phyloP scores from a whole-genome alignment of 148 eudicot genomes.

The Vaccinium darrowii region DNA sequence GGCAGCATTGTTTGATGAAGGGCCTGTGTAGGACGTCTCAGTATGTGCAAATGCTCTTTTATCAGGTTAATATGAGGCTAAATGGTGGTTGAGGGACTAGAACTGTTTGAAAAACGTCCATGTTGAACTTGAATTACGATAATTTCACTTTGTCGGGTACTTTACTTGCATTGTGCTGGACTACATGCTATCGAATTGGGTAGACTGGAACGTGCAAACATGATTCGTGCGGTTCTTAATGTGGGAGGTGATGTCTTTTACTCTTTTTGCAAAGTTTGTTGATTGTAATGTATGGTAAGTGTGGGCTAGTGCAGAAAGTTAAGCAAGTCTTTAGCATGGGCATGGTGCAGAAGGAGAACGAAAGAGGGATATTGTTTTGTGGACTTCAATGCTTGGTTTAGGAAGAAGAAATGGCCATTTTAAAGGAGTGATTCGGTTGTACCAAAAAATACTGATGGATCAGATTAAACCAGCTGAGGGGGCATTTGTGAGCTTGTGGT shows the following conservation, averaged over 20 bases:
- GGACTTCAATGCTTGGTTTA: slow-evolving; percentile 77
- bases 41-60: slow-evolving; percentile 62
- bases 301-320: slow-evolving; percentile 56
- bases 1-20: slow-evolving; percentile 50
- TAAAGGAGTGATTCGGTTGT: slow-evolving; percentile 41
- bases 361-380: slow-evolving; percentile 57
- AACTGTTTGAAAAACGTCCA: slow-evolving; percentile 41
- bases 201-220: slow-evolving; percentile 44
- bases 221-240: slow-evolving; percentile 34
- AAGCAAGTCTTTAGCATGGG: slow-evolving; percentile 40
- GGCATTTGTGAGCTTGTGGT: slow-evolving; percentile 64
- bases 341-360: slow-evolving; percentile 30
- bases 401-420: slow-evolving; percentile 57
- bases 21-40: slow-evolving; percentile 49
- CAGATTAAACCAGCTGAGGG: slow-evolving; percentile 60
- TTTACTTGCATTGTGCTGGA: slow-evolving; percentile 57
- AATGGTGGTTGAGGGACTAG: slow-evolving; percentile 51
- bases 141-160: slow-evolving; percentile 54
- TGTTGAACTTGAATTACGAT: slow-evolving; percentile 41
- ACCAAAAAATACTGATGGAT: slow-evolving; percentile 49
- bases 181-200: slow-evolving; percentile 47
- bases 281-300: slow-evolving; percentile 80
- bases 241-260: slow-evolving; percentile 13
- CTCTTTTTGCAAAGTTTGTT: slow-evolving; percentile 53
- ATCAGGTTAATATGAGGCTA: slow-evolving; percentile 56